A percentile compares a stretch with the other conserved stretches of the same genome.
phyloP scores from a whole-genome alignment of 306 rosid species.

The Medicago lupulina region DNA sequence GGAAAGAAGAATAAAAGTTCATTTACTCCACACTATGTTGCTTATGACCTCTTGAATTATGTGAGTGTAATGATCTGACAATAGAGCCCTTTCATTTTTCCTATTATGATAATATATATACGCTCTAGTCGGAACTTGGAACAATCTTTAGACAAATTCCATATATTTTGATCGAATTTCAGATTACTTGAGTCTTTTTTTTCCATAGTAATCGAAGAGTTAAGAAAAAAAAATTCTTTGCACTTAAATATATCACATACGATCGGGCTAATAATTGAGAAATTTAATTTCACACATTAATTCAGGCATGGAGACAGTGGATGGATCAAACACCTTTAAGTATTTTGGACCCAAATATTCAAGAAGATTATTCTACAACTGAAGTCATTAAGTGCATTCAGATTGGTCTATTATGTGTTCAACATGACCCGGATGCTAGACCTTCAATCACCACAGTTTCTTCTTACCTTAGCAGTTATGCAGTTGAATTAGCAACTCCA shows the following conservation, averaged over 20 bases:
- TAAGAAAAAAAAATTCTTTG: not conserved
- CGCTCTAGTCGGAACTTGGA: no score
- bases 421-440: slow-evolving; percentile 49
- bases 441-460: slow-evolving; percentile 48
- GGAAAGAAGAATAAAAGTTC: slow-evolving; percentile 41
- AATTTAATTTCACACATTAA: not conserved
- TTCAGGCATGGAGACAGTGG: slow-evolving; percentile 59
- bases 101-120: not conserved
- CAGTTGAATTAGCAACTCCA: slow-evolving; percentile 41
- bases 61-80: slow-evolving; percentile 32
- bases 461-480: slow-evolving; percentile 42
- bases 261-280: not conserved
- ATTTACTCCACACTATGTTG: not conserved
- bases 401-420: slow-evolving; percentile 56
- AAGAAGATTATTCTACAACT: slow-evolving; percentile 25
- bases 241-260: no score
- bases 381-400: slow-evolving; percentile 54
- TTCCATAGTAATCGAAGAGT: no score
- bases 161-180: not conserved
- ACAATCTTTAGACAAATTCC: no score
- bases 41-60: slow-evolving; percentile 27
- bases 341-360: slow-evolving; percentile 43
- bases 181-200: no score
- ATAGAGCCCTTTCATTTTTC: not conserved
- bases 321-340: slow-evolving; percentile 37